Conservation (phyloP, 2,329 filamentous ascomycete genomes). For the Fusarium abutilonis region DNA sequence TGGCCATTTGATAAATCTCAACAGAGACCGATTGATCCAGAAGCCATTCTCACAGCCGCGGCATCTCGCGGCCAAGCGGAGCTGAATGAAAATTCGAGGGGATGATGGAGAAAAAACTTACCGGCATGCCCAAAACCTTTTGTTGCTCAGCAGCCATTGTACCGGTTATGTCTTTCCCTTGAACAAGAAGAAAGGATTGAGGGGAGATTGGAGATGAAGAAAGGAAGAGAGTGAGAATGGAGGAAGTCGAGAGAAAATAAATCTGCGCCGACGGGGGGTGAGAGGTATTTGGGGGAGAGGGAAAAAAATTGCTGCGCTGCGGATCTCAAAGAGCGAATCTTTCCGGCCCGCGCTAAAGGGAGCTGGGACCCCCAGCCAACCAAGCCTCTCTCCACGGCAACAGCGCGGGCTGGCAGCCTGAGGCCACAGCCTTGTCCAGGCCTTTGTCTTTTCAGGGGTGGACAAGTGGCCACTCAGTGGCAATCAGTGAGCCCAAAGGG, state of each 20-base stretch:
- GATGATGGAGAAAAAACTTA: constrained; percentile 55
- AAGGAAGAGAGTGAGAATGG: constrained; percentile 56
- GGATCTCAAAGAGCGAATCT: constrained; percentile 62
- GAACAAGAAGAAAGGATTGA: constrained; percentile 65
- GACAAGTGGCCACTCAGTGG: constrained; percentile 37
- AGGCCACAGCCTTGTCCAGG: constrained; percentile 44
- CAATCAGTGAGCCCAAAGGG: constrained; percentile 25
- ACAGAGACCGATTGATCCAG: constrained; percentile 12
- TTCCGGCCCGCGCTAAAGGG: constrained; percentile 56
- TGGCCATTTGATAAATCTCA: constrained; percentile 20
- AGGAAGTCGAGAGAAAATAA: constrained; percentile 56
- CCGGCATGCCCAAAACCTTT: constrained; percentile 74
- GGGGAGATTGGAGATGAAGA: constrained; percentile 66
- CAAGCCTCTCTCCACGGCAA: constrained; percentile 48
- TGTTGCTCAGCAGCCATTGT: constrained; percentile 67
- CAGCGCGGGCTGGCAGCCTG: constrained; percentile 48
- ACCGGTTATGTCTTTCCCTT: constrained; percentile 56
- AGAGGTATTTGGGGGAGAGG: constrained; percentile 54
- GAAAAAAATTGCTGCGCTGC: constrained; percentile 59
- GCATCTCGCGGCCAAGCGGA: constrained; percentile 42
- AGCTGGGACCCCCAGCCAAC: constrained; percentile 46
- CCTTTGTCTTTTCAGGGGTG: constrained; percentile 35
- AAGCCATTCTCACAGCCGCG: constrained; percentile 42
- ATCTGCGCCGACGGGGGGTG: constrained; percentile 57
- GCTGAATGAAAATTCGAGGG: constrained; percentile 7